These are phyloP conservation scores for Citrus mangshanensis DNA, from an alignment of 345 rosid species.

Conservation along the genomic window DNA sequence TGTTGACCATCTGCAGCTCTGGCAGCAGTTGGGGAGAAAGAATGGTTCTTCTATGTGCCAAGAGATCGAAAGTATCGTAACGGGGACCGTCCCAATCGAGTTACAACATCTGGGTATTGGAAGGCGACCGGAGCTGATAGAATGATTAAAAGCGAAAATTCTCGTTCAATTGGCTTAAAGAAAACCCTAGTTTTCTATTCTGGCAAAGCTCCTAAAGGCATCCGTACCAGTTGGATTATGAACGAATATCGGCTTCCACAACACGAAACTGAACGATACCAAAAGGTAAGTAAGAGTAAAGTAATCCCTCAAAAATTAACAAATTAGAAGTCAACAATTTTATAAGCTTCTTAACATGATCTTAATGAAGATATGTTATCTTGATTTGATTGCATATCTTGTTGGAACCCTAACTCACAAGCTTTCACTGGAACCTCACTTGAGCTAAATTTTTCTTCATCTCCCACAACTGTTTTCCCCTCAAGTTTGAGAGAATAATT, in stretches of 20 bases:
- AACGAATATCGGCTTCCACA: conserved; percentile 98
- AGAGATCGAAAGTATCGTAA: conserved; percentile 92
- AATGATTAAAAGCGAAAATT: conserved; percentile 77
- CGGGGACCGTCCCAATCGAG: conserved; percentile 96
- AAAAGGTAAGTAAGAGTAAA: conserved; percentile 51
- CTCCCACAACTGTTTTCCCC: too few relatives aligned
- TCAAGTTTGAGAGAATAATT: background rate
- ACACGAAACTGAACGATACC: conserved; percentile 83
- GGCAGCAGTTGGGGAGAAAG: conserved; percentile 99
- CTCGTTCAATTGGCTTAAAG: conserved; percentile 82
- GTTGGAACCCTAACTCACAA: background rate
- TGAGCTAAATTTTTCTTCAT: background rate
- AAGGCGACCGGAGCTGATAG: conserved; percentile 99
- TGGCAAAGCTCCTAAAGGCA: conserved; percentile 97
- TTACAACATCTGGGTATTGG: conserved; percentile 97
- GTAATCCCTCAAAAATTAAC: too few relatives aligned
- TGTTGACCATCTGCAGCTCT: conserved; percentile 41
- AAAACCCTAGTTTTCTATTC: conserved; percentile 99
- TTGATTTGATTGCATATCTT: background rate
- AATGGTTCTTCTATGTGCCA: conserved; percentile 98
- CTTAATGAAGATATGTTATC: background rate
- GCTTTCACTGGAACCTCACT: background rate
- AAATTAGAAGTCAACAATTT: background rate
- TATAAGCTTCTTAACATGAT: too few relatives aligned
- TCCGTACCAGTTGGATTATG: conserved; percentile 99